Percentiles rank a stretch among this genome's conserved stretches.
phyloP scores from a whole-genome alignment of 768 basidiomycete species.

The Mycena polygramma region DNA sequence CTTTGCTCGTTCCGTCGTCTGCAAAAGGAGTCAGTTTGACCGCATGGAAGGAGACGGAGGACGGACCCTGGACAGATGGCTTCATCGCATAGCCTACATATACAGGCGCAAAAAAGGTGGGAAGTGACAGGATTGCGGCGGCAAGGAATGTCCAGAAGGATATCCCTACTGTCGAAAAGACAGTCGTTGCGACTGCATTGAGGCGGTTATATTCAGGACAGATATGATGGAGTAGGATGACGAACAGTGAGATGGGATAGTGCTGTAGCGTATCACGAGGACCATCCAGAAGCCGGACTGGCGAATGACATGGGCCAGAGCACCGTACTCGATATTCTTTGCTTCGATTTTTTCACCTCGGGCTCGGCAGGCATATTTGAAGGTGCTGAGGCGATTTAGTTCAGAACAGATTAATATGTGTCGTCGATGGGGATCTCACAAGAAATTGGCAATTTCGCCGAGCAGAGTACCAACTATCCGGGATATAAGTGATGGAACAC shows the following conservation, averaged over 20 bases:
- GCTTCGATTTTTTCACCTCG: slow-evolving; percentile 66
- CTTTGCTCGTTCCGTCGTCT: slow-evolving; percentile 13
- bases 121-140: slow-evolving; percentile 50
- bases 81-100: slow-evolving; percentile 42
- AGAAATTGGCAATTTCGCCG: slow-evolving; percentile 73
- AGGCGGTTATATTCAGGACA: not conserved
- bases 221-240: not conserved
- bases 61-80: not conserved
- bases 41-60: not conserved
- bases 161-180: slow-evolving; percentile 51
- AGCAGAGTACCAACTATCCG: slow-evolving; percentile 18
- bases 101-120: slow-evolving; percentile 54
- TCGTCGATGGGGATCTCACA: slow-evolving; percentile 28
- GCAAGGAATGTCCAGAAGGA: slow-evolving; percentile 47
- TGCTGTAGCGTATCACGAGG: slow-evolving; percentile 64
- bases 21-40: not conserved
- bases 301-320: slow-evolving; percentile 61
- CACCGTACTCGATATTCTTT: slow-evolving; percentile 50
- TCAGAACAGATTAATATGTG: too few relatives aligned
- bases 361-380: slow-evolving; percentile 66
- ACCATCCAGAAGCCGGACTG: slow-evolving; percentile 76
- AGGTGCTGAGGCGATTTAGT: slow-evolving; percentile 37
- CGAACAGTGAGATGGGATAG: slow-evolving; percentile 41
- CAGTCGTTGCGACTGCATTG: slow-evolving; percentile 42
- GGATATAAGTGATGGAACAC: not conserved